Percentiles rank a stretch among this genome's conserved stretches.
Evolutionary conservation across 257 asterid genomes (phyloP).

Genomic region (Solanum neorickii): DNA sequence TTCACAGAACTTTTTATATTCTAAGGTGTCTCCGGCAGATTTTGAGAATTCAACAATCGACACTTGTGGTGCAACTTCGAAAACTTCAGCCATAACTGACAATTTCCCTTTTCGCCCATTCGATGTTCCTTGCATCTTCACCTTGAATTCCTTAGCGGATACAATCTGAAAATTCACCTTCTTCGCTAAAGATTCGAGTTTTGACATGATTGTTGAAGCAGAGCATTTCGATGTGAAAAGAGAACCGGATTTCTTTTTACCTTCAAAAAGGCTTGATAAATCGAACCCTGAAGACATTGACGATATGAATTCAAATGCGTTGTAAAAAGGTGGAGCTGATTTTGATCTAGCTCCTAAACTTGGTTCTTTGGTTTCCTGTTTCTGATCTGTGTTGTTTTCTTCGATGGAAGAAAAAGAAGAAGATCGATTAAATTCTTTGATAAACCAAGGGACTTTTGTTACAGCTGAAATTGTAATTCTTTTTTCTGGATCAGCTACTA

Average conservation of each 20-base stretch:
- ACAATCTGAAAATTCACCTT: slow-evolving; percentile 32
- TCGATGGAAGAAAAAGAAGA: slow-evolving; percentile 21
- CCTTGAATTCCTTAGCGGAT: slow-evolving; percentile 38
- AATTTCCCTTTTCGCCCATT: slow-evolving; percentile 70
- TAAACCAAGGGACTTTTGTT: slow-evolving; percentile 52
- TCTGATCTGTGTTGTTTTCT: slow-evolving; percentile 1
- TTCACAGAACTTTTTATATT: slow-evolving; percentile 62
- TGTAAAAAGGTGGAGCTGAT: slow-evolving; percentile 54
- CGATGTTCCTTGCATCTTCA: slow-evolving; percentile 52
- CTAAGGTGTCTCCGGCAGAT: slow-evolving; percentile 71
- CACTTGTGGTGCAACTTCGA: slow-evolving; percentile 74
- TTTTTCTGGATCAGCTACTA: slow-evolving; percentile 51
- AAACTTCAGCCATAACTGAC: slow-evolving; percentile 59
- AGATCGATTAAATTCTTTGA: slow-evolving; percentile 28
- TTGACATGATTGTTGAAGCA: slow-evolving; percentile 32
- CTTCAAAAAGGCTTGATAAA: slow-evolving; percentile 48
- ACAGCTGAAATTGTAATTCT: slow-evolving; percentile 43
- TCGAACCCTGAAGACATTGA: slow-evolving; percentile 89
- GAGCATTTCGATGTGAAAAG: slow-evolving; percentile 61
- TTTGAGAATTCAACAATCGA: slow-evolving; percentile 73
- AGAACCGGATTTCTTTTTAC: slow-evolving; percentile 32
- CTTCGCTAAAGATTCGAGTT: slow-evolving; percentile 50
- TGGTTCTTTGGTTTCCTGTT: slow-evolving; percentile 4
- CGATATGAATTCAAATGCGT: slow-evolving; percentile 70
- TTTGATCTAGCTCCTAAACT: slow-evolving; percentile 15